phyloP scores from a whole-genome alignment of 2,329 filamentous ascomycete species.

The Herpotrichia juniperi region DNA sequence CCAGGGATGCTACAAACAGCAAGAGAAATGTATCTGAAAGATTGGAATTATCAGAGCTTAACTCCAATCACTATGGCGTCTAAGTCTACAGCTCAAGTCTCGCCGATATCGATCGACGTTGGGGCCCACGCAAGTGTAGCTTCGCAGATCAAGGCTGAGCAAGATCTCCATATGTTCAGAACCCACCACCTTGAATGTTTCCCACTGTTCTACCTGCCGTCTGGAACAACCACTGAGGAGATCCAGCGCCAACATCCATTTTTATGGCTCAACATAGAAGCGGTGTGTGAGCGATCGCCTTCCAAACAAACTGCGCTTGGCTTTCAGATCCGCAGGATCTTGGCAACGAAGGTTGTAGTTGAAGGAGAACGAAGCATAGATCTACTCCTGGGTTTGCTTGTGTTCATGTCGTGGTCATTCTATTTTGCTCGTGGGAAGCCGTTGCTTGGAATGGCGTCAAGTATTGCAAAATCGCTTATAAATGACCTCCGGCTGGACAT shows the following conservation, averaged over 20 bases:
- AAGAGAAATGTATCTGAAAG: background rate
- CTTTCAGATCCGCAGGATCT: slow-evolving; percentile 16
- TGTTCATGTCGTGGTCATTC: slow-evolving; percentile 26
- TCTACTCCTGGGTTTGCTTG: slow-evolving; percentile 24
- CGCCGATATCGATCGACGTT: background rate
- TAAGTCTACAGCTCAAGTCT: slow-evolving; percentile 4
- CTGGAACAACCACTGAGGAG: slow-evolving; percentile 5
- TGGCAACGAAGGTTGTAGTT: slow-evolving; percentile 26
- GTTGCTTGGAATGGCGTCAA: slow-evolving; percentile 21
- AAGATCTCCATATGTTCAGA: slow-evolving; percentile 16
- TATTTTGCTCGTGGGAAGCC: slow-evolving; percentile 24
- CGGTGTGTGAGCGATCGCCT: slow-evolving; percentile 19
- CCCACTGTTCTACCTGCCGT: slow-evolving; percentile 17
- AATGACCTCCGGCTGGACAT: slow-evolving; percentile 28
- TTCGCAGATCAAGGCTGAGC: slow-evolving; percentile 1
- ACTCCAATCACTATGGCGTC: slow-evolving; percentile 2
- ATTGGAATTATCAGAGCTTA: background rate
- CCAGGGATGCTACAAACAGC: background rate
- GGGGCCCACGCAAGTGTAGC: background rate
- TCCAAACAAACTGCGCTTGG: slow-evolving; percentile 20
- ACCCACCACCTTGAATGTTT: slow-evolving; percentile 14
- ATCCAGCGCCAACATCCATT: slow-evolving; percentile 17
- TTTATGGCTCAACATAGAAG: slow-evolving; percentile 25
- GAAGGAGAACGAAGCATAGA: slow-evolving; percentile 30
- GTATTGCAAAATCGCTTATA: slow-evolving; percentile 21